Evolutionary conservation across 2,329 filamentous ascomycete species (phyloP).

Genomic region (Cladosporium sp.): DNA sequence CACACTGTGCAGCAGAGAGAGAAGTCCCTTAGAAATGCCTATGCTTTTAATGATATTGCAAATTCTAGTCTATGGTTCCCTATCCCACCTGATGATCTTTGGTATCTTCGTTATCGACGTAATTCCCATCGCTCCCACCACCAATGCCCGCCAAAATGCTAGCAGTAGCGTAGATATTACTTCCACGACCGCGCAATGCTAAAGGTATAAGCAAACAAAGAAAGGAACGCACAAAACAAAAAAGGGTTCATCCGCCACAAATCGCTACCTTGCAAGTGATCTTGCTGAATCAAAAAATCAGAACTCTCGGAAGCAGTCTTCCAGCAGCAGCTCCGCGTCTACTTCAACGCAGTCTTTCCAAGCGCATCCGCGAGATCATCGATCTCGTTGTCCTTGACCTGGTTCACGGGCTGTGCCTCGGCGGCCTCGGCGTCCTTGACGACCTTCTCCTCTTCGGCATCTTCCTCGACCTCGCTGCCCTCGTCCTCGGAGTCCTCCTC

Average conservation of each 20-base stretch:
- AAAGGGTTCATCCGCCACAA: neutral
- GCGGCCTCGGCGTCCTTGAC: constrained; percentile 69
- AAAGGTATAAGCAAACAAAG: neutral
- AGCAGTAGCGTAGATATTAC: neutral
- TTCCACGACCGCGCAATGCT: neutral
- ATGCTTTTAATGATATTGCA: neutral
- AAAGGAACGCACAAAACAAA: neutral
- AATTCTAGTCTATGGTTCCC: neutral
- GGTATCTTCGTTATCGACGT: neutral
- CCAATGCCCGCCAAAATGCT: neutral
- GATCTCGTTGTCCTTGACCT: constrained; percentile 72
- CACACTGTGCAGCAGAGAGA: neutral
- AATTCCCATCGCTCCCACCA: neutral
- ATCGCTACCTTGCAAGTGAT: neutral
- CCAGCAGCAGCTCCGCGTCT: neutral
- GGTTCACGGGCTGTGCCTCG: constrained; percentile 71
- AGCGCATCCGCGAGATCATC: constrained; percentile 76
- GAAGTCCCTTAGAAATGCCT: neutral
- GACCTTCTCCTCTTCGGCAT: constrained; percentile 50
- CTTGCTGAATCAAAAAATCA: neutral
- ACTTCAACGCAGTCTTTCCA: constrained; percentile 62
- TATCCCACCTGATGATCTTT: neutral
- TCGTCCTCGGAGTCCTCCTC: constrained; percentile 65
- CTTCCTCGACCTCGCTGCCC: constrained; percentile 65
- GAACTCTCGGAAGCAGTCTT: neutral